Base-by-base conservation (phyloP, 1,139 yeast species). In the Lodderomyces elongisporus region DNA sequence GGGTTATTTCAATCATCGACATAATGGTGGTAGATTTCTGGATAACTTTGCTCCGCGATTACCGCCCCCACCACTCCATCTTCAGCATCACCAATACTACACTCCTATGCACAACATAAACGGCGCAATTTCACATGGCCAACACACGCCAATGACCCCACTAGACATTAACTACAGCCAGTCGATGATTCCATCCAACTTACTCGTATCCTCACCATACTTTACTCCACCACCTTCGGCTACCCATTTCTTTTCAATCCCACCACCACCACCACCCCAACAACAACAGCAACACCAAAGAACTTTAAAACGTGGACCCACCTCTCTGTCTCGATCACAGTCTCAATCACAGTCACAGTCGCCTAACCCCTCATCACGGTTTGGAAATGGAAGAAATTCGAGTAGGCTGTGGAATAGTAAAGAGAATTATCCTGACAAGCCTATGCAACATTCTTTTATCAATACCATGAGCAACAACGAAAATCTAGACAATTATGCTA, bases 181-280 rank as follows among this genome's bases (percentile, higher is more conserved):
- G n/a, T 74, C 83, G 13, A 66, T 82, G 67, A 59, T 83, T 25
- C 91, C 91, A 1, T 70, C 85, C 17, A 85, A 80, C 48, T 58
- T 83, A 35, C 59, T 83, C 33, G 60, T 79, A 43, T 76, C 77
- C 14, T 78, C 89, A 7, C 91, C 91, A 0, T 81, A 74, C 48
- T 68, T 74, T 31, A 74, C 72, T 27, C 51, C 53, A 16, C 60
- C 46, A 6, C 53, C 52, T 6, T 40, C 40, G 18, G 42, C 47
- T 5, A 39, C 37, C 18, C 39, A 33, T 16, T 33, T 36, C 13
- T 25, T 33, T 16, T 25, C 22, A 5, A 21, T 28, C 5, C 32
- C 27, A 3, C 14, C 28, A 6, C 20, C 28, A 17, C 17, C 27
- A 4, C 12, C 28, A 6, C 20, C 31, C 14, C 13, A 30, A 20